Percentiles rank a stretch among this genome's conserved stretches.
These are phyloP conservation scores for Fusarium buharicum DNA, from an alignment of 2,329 filamentous ascomycete genomes.

Conservation along the genomic window DNA sequence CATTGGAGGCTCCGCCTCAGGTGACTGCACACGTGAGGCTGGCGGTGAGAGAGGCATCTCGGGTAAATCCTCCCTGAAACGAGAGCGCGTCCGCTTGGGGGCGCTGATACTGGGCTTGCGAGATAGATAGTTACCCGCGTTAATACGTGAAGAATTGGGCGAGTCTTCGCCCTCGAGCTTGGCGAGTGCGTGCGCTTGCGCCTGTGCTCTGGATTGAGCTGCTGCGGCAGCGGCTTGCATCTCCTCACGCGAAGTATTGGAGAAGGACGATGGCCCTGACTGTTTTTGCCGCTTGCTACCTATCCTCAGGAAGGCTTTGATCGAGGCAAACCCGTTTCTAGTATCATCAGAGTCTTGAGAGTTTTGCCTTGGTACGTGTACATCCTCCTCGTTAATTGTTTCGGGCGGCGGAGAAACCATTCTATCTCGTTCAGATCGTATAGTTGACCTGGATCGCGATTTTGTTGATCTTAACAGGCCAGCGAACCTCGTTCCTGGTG, in stretches of 20 bases:
- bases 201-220: conserved; percentile 44
- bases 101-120: conserved; percentile 56
- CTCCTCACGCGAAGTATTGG: conserved; percentile 90
- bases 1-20: conserved; percentile 67
- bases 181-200: conserved; percentile 50
- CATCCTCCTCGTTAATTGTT: conserved; percentile 60
- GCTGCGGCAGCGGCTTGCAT: conserved; percentile 62
- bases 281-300: conserved; percentile 67
- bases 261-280: conserved; percentile 79
- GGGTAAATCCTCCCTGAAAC: conserved; percentile 91
- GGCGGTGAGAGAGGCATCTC: conserved; percentile 88
- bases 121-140: conserved; percentile 44
- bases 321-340: conserved; percentile 60
- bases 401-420: conserved; percentile 50
- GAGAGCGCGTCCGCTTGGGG: conserved; percentile 85
- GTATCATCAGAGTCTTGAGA: conserved; percentile 67
- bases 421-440: conserved; percentile 55
- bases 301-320: conserved; percentile 81
- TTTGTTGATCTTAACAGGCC: conserved; percentile 59
- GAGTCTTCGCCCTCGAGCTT: conserved; percentile 51
- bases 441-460: conserved; percentile 62
- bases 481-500: conserved; percentile 45
- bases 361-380: conserved; percentile 61
- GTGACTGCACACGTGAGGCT: conserved; percentile 82
- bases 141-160: conserved; percentile 20